A percentile compares a stretch with the other conserved stretches of the same genome.
Conservation (phyloP, 2,329 filamentous ascomycete genomes). For the Cryphonectria parasitica region DNA sequence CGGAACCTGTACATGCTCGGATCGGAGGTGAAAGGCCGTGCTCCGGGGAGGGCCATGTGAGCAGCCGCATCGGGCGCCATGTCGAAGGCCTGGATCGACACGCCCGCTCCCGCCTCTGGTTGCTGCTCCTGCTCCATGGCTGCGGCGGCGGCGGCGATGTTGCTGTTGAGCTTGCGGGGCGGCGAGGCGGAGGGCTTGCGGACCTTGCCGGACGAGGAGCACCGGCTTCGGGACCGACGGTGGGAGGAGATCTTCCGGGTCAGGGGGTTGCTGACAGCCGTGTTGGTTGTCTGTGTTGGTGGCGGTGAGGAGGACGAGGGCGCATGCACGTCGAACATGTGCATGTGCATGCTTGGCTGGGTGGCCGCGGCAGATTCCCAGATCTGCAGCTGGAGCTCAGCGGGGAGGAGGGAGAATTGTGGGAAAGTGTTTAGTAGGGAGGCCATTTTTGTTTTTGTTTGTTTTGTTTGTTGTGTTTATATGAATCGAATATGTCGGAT, state of each 20-base stretch:
- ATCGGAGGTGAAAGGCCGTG: slow-evolving; percentile 13
- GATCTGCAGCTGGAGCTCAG: slow-evolving; percentile 33
- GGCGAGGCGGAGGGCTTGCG: slow-evolving; percentile 16
- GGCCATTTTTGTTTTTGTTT: slow-evolving; percentile 5
- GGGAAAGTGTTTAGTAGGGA: slow-evolving; percentile 26
- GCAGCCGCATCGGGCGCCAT: not conserved
- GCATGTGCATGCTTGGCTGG: slow-evolving; percentile 33
- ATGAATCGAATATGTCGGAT: not conserved
- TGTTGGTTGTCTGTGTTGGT: not conserved
- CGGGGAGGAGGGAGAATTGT: slow-evolving; percentile 31
- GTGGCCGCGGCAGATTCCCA: slow-evolving; percentile 31
- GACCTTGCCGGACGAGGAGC: slow-evolving; percentile 19
- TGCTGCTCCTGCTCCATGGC: slow-evolving; percentile 4
- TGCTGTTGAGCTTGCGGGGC: slow-evolving; percentile 1
- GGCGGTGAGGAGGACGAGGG: slow-evolving; percentile 15
- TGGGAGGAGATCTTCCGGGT: not conserved
- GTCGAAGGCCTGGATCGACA: slow-evolving; percentile 18
- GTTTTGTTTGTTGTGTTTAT: not conserved
- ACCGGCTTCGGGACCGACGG: slow-evolving; percentile 10
- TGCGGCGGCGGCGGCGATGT: slow-evolving; percentile 1
- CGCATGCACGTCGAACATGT: slow-evolving; percentile 32
- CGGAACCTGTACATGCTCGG: slow-evolving; percentile 28
- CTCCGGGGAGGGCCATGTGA: not conserved
- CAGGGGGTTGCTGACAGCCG: not conserved
- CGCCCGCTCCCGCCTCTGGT: slow-evolving; percentile 13